phyloP scores from a whole-genome alignment of 2,329 filamentous ascomycete genomes.

The Paramyrothecium sp. region DNA sequence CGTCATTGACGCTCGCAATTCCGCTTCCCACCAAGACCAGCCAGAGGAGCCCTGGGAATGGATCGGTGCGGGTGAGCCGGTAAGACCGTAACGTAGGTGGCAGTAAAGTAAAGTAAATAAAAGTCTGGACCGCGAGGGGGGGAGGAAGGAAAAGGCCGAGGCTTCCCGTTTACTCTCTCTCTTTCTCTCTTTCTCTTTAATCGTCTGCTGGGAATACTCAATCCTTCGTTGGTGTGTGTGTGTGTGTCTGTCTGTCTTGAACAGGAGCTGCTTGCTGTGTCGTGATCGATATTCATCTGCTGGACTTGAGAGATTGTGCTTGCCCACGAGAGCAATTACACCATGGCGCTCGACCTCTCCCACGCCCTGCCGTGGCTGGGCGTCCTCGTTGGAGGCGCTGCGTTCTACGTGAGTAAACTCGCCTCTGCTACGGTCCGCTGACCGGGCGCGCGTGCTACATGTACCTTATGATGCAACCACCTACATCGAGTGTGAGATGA shows the following conservation, averaged over 20 bases:
- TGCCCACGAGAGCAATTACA: neutral
- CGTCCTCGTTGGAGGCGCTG: constrained; percentile 29
- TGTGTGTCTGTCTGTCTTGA: neutral
- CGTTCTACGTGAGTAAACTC: constrained; percentile 38
- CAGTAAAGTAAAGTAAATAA: neutral
- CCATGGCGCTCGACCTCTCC: constrained; percentile 25
- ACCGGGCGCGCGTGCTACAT: neutral
- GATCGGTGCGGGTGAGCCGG: neutral
- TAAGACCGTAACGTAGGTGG: neutral
- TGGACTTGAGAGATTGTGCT: no score
- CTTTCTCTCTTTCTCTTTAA: neutral
- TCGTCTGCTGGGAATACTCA: no score
- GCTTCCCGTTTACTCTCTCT: neutral
- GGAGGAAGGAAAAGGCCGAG: neutral
- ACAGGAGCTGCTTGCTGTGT: neutral
- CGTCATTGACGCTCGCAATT: neutral
- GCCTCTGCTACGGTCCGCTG: neutral
- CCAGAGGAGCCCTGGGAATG: neutral
- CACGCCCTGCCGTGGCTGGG: constrained; percentile 41
- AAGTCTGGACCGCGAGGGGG: neutral
- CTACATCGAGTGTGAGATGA: no score
- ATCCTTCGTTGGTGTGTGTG: neutral
- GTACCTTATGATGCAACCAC: no score
- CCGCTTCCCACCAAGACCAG: neutral
- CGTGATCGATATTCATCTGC: no score